Base-by-base conservation (phyloP, 495 filamentous ascomycete species). In the Pseudevernia furfuracea region DNA sequence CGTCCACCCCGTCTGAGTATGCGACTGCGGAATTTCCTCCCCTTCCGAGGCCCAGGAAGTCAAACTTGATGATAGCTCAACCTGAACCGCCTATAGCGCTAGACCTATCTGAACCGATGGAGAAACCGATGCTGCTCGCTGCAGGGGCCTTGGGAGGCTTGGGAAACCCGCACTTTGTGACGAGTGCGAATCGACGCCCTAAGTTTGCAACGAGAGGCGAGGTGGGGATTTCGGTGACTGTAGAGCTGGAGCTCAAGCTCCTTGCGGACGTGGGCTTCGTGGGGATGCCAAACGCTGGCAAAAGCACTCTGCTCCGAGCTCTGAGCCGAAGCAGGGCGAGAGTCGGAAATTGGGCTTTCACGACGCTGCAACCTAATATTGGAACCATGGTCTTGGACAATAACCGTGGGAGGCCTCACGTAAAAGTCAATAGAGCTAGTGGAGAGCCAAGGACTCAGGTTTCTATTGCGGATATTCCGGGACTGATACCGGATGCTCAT, bases 311-410 rank as follows among this genome's bases (percentile, higher is more conserved):
- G 11, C 82, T 97, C 8, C 87, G 94, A 55, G 87, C 92, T 1
- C 75, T 98, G 67, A 95, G 84, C 67, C 87, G 89, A 68, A 92
- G 89, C 74, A 85, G 90, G 55, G 88, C 95, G 3, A 85, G 95
- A 21, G 87, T 98, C 36, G 94, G 94, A 30, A 84, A 90, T 71
- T 98, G 94, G 94, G 94, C 91, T 25, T 98, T 98, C 71, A 98
- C 94, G 8, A 98, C 94, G 0, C 80, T 98, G 9, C 87, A 89
- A 49, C 94, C 94, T 1, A 96, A 92, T 70, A 92, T 98, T 64
- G 94, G 94, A 44, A 98, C 95, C 1, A 90, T 97, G 19, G 87
- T 97, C 9, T 80, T 97, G 37, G 94, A 97, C 69, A 80, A 93
- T 66, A 79, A 89, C 73, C 85, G 82, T 59, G 91, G 94, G 6